Base-by-base conservation (phyloP, 1,284 basidiomycete species). In the Tylopilus sp. region DNA sequence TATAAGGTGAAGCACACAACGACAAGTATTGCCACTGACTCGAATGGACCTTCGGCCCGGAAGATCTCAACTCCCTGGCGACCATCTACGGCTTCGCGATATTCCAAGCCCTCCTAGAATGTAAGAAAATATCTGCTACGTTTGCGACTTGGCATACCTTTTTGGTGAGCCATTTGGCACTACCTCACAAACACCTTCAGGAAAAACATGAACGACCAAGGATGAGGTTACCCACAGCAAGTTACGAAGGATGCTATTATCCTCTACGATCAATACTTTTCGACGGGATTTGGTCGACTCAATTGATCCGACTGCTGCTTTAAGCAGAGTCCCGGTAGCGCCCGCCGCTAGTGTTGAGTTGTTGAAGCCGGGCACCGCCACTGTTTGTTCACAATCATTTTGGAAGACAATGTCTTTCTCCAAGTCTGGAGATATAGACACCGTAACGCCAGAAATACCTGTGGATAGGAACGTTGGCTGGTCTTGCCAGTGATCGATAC, bases 1-100 rank as follows among this genome's bases (percentile, higher is more conserved):
- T 15, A 42, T 62, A 29, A 53, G 50, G 52, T 29, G 46, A 46
- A 54, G 45, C 40, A 51, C 30, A 37, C 20, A 49, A 45, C 26
- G 40, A 41, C 38, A 37, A 34, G n/a, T 37, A 31, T 48, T 34
- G 21, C 14, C 6, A 75, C 86, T 59, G 66, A 92, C 91, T 94
- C 81, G 64, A 93, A 85, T 52, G 81, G 78, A 7, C 82, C 82
- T 14, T 85, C 77, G 14, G 73, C 60, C 53, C 78, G 75, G 64
- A 89, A 95, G 21, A 83, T 71, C n/a, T 81, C 78, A 15, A 96
- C 91, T 12, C 91, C 92, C 51, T 90, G 83, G 46, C 81, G 78
- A 7, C 94, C 94, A 61, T 96, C 88, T 2, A 83, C 81, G 1
- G 93, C 91, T 60, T 90, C 85, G 37, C 80, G 74, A 61, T 78